phyloP scores from a whole-genome alignment of 176 grass and related monocot genomes.

The Phoenix roebelenii region DNA sequence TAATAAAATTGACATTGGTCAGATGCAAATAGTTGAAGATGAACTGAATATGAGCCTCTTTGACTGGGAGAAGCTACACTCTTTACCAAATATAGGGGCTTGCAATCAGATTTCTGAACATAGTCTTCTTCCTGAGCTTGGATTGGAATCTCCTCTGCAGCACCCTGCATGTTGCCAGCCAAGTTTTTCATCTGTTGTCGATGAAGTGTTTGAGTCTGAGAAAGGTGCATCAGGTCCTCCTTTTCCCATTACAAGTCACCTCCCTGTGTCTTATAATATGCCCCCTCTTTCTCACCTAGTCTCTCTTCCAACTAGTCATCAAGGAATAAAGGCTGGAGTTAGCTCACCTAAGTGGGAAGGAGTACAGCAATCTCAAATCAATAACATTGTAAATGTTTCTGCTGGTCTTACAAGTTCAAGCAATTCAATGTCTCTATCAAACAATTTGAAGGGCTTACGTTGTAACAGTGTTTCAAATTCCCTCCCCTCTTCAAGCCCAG shows the following conservation, averaged over 20 bases:
- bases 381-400: conserved; percentile 25
- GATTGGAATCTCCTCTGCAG: conserved; percentile 35
- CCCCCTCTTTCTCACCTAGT: conserved; percentile 21
- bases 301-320: conserved; percentile 42
- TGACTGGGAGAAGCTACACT: conserved; percentile 49
- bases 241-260: conserved; percentile 26
- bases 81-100: conserved; percentile 36
- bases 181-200: conserved; percentile 91
- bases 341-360: conserved; percentile 39
- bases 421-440: conserved; percentile 24
- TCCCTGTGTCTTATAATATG: conserved; percentile 30
- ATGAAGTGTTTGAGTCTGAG: conserved; percentile 79
- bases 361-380: conserved; percentile 28
- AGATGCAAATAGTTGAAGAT: conserved; percentile 57
- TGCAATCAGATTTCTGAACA: conserved; percentile 41
- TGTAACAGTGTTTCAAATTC: conserved; percentile 13
- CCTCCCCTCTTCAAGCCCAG: conserved; percentile 37
- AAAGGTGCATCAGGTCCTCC: conserved; percentile 19
- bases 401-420: conserved; percentile 21
- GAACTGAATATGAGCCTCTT: conserved; percentile 45
- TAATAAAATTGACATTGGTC: conserved; percentile 64
- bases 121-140: conserved; percentile 30
- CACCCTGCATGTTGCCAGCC: conserved; percentile 45
- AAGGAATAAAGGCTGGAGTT: conserved; percentile 33
- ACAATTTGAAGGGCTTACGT: conserved; percentile 37